Evolutionary conservation across 768 basidiomycete genomes (phyloP), one percentile per base, ranked within the genome.

Genomic region (Psilocybe sp.): DNA sequence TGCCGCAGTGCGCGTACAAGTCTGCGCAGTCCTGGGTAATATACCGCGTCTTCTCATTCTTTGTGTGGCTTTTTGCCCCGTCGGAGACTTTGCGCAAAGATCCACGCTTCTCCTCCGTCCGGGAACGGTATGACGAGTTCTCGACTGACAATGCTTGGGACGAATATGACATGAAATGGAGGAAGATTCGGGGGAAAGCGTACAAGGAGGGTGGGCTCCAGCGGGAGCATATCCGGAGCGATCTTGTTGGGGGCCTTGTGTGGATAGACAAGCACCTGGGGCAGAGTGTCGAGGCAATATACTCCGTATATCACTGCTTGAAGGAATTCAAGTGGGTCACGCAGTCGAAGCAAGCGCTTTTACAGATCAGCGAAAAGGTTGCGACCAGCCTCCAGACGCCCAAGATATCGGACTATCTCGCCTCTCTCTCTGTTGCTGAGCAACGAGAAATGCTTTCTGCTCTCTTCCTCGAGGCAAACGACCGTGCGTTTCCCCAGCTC

Each of bases 261-360:
- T 56, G 55, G 55, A 50, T 56, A 34, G 55, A 56, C 47, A 50
- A 52, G 31, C 47, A 56, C 38, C 49, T 56, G 14, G 55, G 55
- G 5, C 51, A 53, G 34, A 52, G 37, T 23, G 28, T 47, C 12
- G 51, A 56, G 31, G 50, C 50, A 44, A 47, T 49, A 10, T 35
- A 41, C 13, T 39, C 51, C 14, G 41, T 56, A 7, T 53, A 56
- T 39, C 51, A 52, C 40, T 56, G 55, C 39, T 41, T 56, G 14
- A 41, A 43, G 14, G 51, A 52, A 5, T 40, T 56, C 23, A 28
- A 28, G 20, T 47, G 48, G 6, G 41, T 38, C 2, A 38, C 40
- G 18, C 35, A 46, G 14, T 44, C 47, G 1, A 35, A 20, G 40
- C 51, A 49, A 5, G 47, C 44, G 14, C 5, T 52, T 15, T 31